A percentile compares a stretch with the other conserved stretches of the same genome.
Conservation (phyloP, 2,329 filamentous ascomycete genomes). For the Cordyceps pruinosa region DNA sequence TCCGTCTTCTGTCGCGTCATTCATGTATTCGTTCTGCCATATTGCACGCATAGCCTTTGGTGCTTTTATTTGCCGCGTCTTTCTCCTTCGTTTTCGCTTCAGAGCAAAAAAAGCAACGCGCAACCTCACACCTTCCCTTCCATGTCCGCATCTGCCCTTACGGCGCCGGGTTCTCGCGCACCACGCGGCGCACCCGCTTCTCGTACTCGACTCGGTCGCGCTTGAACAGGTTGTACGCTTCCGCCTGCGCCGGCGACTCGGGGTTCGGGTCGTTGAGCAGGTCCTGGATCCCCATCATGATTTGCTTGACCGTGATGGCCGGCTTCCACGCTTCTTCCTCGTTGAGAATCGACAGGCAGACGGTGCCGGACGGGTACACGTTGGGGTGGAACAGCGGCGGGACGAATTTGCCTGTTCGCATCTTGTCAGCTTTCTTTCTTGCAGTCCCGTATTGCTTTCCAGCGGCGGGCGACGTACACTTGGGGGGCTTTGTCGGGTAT, state of each 20-base stretch:
- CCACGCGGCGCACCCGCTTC: constrained; percentile 75
- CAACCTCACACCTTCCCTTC: background rate
- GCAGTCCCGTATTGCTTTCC: background rate
- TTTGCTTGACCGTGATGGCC: constrained; percentile 97
- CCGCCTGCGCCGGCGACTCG: constrained; percentile 91
- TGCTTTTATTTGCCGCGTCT: background rate
- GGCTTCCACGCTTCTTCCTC: constrained; percentile 99
- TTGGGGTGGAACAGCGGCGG: constrained; percentile 97
- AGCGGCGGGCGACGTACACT: constrained; percentile 61
- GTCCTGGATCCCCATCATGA: constrained; percentile 91
- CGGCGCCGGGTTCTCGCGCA: constrained; percentile 80
- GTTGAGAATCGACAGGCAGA: constrained; percentile 94
- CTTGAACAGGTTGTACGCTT: constrained; percentile 96
- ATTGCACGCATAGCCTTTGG: background rate
- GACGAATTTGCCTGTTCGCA: constrained; percentile 80
- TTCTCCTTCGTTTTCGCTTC: background rate
- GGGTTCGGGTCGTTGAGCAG: constrained; percentile 94
- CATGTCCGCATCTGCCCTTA: constrained; percentile 29
- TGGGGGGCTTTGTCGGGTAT: constrained; percentile 96
- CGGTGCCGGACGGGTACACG: constrained; percentile 95
- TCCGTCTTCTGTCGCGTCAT: background rate
- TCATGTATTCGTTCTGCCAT: background rate
- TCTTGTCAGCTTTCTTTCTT: background rate
- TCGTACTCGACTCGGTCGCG: constrained; percentile 84
- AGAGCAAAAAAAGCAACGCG: background rate